These are phyloP conservation scores for Heliocybe sulcata DNA, from an alignment of 1,284 basidiomycete genomes.

Conservation along the genomic window DNA sequence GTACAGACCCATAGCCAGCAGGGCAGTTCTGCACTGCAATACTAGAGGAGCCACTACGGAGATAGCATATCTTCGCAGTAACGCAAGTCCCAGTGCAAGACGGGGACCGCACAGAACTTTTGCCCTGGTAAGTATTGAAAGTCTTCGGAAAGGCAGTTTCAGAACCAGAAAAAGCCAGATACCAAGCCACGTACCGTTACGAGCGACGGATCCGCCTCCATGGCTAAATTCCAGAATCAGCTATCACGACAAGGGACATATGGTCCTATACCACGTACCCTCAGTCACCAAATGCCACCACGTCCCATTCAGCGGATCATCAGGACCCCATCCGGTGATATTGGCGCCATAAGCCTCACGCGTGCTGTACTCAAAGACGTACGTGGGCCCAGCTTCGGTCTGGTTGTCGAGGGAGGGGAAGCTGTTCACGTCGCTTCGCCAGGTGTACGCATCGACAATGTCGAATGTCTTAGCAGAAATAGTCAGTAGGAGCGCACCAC, in stretches of 20 bases:
- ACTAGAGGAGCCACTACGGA: conserved; percentile 61
- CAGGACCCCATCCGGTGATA: conserved; percentile 51
- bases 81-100: conserved; percentile 59
- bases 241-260: background rate
- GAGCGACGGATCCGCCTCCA: conserved; percentile 53
- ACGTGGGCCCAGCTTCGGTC: conserved; percentile 53
- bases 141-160: conserved; percentile 26
- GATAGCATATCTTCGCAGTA: conserved; percentile 72
- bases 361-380: conserved; percentile 65
- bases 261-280: conserved; percentile 28
- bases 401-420: conserved; percentile 52
- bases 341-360: conserved; percentile 59
- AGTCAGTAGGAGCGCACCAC: conserved; percentile 4
- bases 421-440: conserved; percentile 53
- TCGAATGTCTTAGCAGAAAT: conserved; percentile 56
- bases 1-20: conserved; percentile 63
- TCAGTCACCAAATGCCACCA: conserved; percentile 83
- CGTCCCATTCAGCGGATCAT: conserved; percentile 74
- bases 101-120: conserved; percentile 46
- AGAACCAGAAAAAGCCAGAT: conserved; percentile 2
- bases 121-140: conserved; percentile 71
- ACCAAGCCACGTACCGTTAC: conserved; percentile 38
- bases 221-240: conserved; percentile 31
- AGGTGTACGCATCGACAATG: conserved; percentile 69
- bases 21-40: conserved; percentile 54